Conservation (phyloP, 2,329 filamentous ascomycete species). For the Akanthomyces dipterigenus region DNA sequence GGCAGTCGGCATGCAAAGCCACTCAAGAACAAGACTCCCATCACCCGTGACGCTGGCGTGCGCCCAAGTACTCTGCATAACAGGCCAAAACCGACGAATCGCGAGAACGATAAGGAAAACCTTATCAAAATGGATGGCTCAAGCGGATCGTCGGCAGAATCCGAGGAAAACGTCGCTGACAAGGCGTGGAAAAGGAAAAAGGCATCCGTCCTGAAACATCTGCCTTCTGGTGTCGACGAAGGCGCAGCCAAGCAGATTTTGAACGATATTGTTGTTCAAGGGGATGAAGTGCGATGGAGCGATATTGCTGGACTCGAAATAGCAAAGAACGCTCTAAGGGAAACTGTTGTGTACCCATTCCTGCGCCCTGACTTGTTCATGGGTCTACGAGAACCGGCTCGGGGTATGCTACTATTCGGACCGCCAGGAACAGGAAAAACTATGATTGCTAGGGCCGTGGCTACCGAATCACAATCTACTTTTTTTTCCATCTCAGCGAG, state of each 20-base stretch:
- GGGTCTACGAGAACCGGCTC: slow-evolving; percentile 85
- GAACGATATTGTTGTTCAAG: slow-evolving; percentile 91
- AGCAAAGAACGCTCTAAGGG: slow-evolving; percentile 86
- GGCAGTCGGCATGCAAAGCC: not conserved
- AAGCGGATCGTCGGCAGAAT: slow-evolving; percentile 40
- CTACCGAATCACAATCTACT: slow-evolving; percentile 87
- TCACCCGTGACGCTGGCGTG: not conserved
- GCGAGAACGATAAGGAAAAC: slow-evolving; percentile 26
- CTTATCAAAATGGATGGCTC: slow-evolving; percentile 37
- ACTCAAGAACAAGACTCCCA: slow-evolving; percentile 8
- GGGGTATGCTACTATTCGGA: slow-evolving; percentile 93
- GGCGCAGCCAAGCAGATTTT: slow-evolving; percentile 83
- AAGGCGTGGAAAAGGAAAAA: slow-evolving; percentile 56
- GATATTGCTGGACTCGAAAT: slow-evolving; percentile 87
- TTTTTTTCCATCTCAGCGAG: slow-evolving; percentile 97
- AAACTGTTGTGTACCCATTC: slow-evolving; percentile 96
- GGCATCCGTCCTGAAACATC: slow-evolving; percentile 60
- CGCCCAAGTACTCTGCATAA: not conserved
- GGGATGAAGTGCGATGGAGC: slow-evolving; percentile 90
- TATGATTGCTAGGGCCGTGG: slow-evolving; percentile 90
- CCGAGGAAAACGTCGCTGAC: slow-evolving; percentile 34
- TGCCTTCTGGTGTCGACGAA: slow-evolving; percentile 78
- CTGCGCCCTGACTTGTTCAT: slow-evolving; percentile 92
- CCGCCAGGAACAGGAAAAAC: slow-evolving; percentile 98
- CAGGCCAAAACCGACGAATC: slow-evolving; percentile 17